phyloP scores from a whole-genome alignment of 345 rosid genomes.

The Salix purpurea region DNA sequence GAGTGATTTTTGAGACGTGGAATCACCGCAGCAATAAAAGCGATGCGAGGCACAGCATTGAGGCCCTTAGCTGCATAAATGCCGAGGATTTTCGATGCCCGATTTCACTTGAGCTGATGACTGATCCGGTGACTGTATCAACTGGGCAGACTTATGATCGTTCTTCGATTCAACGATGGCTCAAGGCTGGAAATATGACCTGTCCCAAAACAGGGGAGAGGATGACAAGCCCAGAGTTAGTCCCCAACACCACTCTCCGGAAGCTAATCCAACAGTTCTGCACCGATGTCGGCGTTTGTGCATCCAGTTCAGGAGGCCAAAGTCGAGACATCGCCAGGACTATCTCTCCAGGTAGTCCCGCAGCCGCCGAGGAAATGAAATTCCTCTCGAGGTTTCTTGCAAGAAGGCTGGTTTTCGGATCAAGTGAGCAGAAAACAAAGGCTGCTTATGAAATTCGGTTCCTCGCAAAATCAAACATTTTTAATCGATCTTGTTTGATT shows the following conservation, averaged over 20 bases:
- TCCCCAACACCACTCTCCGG: slow-evolving; percentile 52
- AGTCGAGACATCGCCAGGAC: slow-evolving; percentile 43
- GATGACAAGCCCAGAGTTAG: slow-evolving; percentile 43
- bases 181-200: slow-evolving; percentile 56
- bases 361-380: slow-evolving; percentile 45
- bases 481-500: slow-evolving; percentile 53
- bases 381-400: slow-evolving; percentile 48
- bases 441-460: slow-evolving; percentile 63
- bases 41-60: slow-evolving; percentile 27
- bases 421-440: slow-evolving; percentile 46
- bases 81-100: slow-evolving; percentile 83
- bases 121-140: slow-evolving; percentile 70
- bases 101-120: slow-evolving; percentile 80
- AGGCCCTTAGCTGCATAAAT: slow-evolving; percentile 48
- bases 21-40: slow-evolving; percentile 22
- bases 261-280: slow-evolving; percentile 61
- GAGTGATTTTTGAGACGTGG: slow-evolving; percentile 43
- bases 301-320: slow-evolving; percentile 25
- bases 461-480: slow-evolving; percentile 57
- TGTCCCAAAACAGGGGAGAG: slow-evolving; percentile 88
- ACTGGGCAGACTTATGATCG: slow-evolving; percentile 92
- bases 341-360: slow-evolving; percentile 45
- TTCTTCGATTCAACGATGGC: slow-evolving; percentile 72
- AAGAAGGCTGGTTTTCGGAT: slow-evolving; percentile 53
- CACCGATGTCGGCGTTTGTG: slow-evolving; percentile 41